phyloP scores from a whole-genome alignment of 352 stramenopile genomes.

The Globisporangium nodosum region DNA sequence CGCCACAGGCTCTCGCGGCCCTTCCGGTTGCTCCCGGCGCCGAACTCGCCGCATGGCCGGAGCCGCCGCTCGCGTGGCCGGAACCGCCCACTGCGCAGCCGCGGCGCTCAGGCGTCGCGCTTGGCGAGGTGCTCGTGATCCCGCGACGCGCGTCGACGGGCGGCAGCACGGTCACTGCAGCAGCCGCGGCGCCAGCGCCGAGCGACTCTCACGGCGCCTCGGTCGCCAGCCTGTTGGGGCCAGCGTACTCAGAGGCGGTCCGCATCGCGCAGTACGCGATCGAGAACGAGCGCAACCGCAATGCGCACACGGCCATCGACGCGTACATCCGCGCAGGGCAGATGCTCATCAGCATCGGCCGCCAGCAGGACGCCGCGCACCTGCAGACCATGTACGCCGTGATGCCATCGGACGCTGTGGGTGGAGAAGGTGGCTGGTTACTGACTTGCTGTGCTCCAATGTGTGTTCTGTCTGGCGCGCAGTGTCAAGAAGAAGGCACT shows the following conservation, averaged over 20 bases:
- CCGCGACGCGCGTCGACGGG: conserved; percentile 1
- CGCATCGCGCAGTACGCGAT: conserved; percentile 63
- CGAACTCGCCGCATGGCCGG: conserved; percentile 5
- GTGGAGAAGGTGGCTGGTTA: background rate
- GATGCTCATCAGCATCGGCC: conserved; percentile 60
- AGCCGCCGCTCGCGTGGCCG: conserved; percentile 12
- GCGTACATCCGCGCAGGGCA: conserved; percentile 67
- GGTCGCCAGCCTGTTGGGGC: conserved; percentile 35
- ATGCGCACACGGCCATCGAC: conserved; percentile 64
- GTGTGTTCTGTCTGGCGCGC: background rate
- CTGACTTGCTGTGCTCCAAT: background rate
- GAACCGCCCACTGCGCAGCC: conserved; percentile 8
- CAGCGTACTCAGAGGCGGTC: conserved; percentile 59
- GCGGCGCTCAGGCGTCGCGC: background rate
- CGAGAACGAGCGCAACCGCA: conserved; percentile 50
- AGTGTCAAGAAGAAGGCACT: conserved; percentile 77
- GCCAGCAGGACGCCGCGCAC: conserved; percentile 44
- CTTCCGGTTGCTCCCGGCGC: background rate
- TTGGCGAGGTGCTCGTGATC: conserved; percentile 2
- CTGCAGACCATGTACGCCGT: conserved; percentile 59
- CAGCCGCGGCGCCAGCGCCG: conserved; percentile 3
- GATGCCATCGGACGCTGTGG: background rate
- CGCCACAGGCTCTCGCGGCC: background rate
- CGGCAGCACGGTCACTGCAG: background rate
- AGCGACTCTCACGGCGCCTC: conserved; percentile 10